A percentile compares a stretch with the other conserved stretches of the same genome.
These are phyloP conservation scores for Thermochaetoides dissita DNA, from an alignment of 2,329 filamentous ascomycete species.

Conservation along the genomic window DNA sequence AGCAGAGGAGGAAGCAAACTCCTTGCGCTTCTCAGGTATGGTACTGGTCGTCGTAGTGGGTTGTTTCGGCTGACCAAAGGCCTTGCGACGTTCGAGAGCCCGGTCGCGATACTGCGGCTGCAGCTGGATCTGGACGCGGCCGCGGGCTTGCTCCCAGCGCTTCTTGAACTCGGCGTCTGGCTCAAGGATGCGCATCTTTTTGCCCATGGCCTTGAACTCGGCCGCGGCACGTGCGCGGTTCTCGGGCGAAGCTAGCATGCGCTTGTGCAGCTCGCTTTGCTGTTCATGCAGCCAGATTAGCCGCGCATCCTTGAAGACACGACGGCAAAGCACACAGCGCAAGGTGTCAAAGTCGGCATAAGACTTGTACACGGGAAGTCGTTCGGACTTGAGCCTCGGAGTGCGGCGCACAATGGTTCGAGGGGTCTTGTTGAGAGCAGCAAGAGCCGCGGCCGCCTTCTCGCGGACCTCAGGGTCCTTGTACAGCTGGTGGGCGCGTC, in stretches of 20 bases:
- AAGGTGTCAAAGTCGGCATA: conserved; percentile 39
- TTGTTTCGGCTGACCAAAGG: conserved; percentile 46
- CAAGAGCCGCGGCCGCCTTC: conserved; percentile 14
- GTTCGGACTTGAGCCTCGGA: conserved; percentile 17
- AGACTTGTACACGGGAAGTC: conserved; percentile 32
- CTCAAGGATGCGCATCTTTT: conserved; percentile 14
- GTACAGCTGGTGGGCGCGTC: conserved; percentile 41
- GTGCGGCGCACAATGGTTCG: conserved; percentile 16
- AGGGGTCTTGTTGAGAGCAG: conserved; percentile 13
- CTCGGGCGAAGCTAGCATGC: conserved; percentile 15
- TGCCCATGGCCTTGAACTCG: conserved; percentile 22
- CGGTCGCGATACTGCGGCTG: conserved; percentile 45
- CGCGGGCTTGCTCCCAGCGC: conserved; percentile 14
- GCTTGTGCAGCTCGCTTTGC: conserved; percentile 28
- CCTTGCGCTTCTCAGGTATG: conserved; percentile 19
- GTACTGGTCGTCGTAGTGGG: conserved; percentile 23
- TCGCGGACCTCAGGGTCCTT: conserved; percentile 14
- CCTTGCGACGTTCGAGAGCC: conserved; percentile 51
- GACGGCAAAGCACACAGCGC: conserved; percentile 28
- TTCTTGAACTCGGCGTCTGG: conserved; percentile 8
- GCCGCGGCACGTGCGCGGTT: conserved; percentile 17
- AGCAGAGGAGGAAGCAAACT: conserved; percentile 21
- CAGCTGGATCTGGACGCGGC: background rate
- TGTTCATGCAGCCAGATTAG: conserved; percentile 30
- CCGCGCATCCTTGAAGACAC: conserved; percentile 26